Evolutionary conservation across 73 alveolate genomes (phyloP).

Genomic region (Paraurostyla sp.): DNA sequence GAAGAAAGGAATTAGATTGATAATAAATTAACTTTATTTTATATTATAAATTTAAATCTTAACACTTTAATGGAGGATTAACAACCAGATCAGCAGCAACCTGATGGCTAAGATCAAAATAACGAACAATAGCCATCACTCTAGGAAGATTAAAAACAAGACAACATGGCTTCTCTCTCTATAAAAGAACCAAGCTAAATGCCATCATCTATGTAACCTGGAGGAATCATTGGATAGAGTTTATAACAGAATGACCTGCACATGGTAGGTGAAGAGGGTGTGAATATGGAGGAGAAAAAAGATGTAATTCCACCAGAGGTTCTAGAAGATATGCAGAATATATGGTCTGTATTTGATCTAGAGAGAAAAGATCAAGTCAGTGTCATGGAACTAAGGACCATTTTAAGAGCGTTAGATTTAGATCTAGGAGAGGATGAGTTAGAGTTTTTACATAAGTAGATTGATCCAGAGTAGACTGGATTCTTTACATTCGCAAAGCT

Average conservation of each 20-base stretch:
- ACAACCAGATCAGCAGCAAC: conserved; percentile 31
- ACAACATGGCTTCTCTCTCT: not conserved
- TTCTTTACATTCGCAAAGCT: conserved; percentile 63
- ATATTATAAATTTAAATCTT: not conserved
- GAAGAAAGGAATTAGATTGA: conserved; percentile 59
- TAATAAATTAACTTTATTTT: not conserved
- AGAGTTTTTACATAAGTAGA: conserved; percentile 60
- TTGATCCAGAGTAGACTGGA: conserved; percentile 71
- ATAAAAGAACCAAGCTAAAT: not conserved
- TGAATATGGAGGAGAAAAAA: not conserved
- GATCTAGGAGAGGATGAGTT: conserved; percentile 77
- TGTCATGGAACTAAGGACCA: conserved; percentile 64
- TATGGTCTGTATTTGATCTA: conserved; percentile 49
- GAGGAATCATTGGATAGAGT: not conserved
- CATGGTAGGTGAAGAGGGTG: conserved; percentile 4
- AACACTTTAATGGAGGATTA: not conserved
- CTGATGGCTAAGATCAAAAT: not conserved
- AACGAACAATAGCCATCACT: conserved; percentile 13
- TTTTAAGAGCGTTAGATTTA: conserved; percentile 71
- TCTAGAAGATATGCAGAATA: conserved; percentile 46
- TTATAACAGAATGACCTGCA: conserved; percentile 24
- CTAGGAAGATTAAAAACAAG: not conserved
- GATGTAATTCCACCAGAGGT: conserved; percentile 51
- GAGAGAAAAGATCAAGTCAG: conserved; percentile 14
- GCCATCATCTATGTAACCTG: no score